These are phyloP conservation scores for Discostella stelligeroides DNA, from an alignment of 108 stramenopile species.

Conservation along the genomic window DNA sequence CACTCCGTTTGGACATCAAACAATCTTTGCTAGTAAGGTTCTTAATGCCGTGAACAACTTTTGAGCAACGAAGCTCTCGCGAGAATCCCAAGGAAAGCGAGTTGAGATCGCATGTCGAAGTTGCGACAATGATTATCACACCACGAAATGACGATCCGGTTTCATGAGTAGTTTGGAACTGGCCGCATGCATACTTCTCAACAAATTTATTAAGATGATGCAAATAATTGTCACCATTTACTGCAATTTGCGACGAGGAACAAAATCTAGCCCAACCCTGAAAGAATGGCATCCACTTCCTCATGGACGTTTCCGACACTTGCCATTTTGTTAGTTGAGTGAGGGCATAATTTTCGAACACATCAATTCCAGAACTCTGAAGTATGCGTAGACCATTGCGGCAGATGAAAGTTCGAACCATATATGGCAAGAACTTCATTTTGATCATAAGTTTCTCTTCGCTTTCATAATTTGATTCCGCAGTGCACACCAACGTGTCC, in stretches of 20 bases:
- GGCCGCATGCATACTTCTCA: slow-evolving; percentile 52
- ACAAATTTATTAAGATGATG: slow-evolving; percentile 57
- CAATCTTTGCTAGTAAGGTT: slow-evolving; percentile 20
- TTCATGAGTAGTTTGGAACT: slow-evolving; percentile 1
- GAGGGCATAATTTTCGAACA: slow-evolving; percentile 53
- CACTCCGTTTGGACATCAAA: slow-evolving; percentile 14
- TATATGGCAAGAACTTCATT: slow-evolving; percentile 90
- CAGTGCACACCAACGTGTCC: background rate
- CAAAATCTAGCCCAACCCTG: slow-evolving; percentile 67
- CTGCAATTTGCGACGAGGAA: slow-evolving; percentile 26
- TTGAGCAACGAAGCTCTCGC: slow-evolving; percentile 31
- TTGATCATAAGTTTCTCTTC: slow-evolving; percentile 74
- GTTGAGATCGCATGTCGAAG: slow-evolving; percentile 29
- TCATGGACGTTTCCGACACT: slow-evolving; percentile 56
- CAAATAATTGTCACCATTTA: slow-evolving; percentile 51
- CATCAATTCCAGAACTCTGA: slow-evolving; percentile 44
- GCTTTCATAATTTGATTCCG: background rate
- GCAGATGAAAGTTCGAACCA: slow-evolving; percentile 85
- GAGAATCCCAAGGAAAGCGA: slow-evolving; percentile 46
- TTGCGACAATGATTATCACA: slow-evolving; percentile 53
- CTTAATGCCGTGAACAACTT: slow-evolving; percentile 8
- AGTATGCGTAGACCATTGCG: slow-evolving; percentile 69
- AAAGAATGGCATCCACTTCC: slow-evolving; percentile 73
- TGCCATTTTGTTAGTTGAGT: slow-evolving; percentile 64
- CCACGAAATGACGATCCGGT: slow-evolving; percentile 31